Evolutionary conservation across 2,329 filamentous ascomycete genomes (phyloP), one percentile per base, ranked within the genome.

Genomic region (Plectosphaerella sp.): DNA sequence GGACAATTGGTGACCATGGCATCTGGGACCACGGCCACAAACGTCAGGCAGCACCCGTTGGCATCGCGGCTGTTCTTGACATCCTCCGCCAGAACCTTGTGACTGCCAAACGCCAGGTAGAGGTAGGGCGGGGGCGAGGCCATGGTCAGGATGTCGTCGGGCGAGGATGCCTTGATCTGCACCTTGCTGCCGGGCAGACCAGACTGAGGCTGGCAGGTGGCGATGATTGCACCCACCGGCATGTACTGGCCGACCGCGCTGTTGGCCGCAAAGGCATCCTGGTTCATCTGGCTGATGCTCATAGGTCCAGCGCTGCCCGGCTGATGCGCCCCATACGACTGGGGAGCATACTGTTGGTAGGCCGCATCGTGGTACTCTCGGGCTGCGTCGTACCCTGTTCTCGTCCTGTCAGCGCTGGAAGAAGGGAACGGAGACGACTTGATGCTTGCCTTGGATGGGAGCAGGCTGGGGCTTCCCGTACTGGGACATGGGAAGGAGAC

Each of bases 391-490:
- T 83, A 83, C 62, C 76, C 82, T 84, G 10, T 5, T 16, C 8
- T 25, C 18, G 4, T 22, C n/a, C 5, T 18, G 39, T 45, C 6
- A 39, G 16, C 18, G 46, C 39, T 24, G 28, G 20, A 52, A 43
- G 20, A 50, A 48, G 45, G n/a, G 24, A 59, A 57, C 61, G 8
- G 24, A 5, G 14, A 24, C 18, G 3, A 45, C 37, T 16, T 1
- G 45, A 22, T 54, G 86, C 90, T 75, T 77, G 95, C 91, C 88
- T 73, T 93, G 88, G 75, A 92, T 82, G 69, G 87, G 87, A 70
- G 87, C 79, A 72, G 85, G 78, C 69, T 88, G 84, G 54, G 83
- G 73, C 73, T 95, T 96, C 78, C 91, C 92, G 72, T 86, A 86
- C 70, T 57, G 56, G 48, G 89, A 87, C 88, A 92, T 92, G 72